Evolutionary conservation across 192 early-diverging fungal genomes (phyloP).

Genomic region (Allomyces macrogynus): DNA sequence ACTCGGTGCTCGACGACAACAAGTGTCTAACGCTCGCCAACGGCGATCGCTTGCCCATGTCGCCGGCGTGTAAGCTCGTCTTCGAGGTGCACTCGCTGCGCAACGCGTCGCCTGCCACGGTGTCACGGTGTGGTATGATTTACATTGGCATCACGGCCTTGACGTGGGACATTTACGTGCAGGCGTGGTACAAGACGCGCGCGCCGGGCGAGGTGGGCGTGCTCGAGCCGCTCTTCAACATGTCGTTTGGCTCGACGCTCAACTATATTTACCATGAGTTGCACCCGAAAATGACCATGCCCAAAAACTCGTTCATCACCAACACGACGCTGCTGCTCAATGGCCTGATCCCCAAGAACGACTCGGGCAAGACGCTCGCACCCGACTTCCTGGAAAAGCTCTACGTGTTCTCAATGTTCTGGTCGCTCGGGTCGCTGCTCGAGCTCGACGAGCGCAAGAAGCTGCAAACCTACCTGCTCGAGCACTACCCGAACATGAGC

Average conservation of each 20-base stretch:
- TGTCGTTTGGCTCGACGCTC: slow-evolving; percentile 18
- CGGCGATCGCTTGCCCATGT: slow-evolving; percentile 87
- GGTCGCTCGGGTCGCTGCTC: slow-evolving; percentile 77
- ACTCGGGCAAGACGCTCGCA: slow-evolving; percentile 33
- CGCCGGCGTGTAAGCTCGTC: slow-evolving; percentile 91
- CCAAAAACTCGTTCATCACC: slow-evolving; percentile 49
- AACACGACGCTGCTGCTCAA: slow-evolving; percentile 45
- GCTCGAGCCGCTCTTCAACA: slow-evolving; percentile 31
- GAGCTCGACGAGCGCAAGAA: slow-evolving; percentile 66
- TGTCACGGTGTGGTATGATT: slow-evolving; percentile 99
- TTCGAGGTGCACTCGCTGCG: slow-evolving; percentile 98
- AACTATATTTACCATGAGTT: slow-evolving; percentile 34
- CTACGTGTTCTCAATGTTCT: slow-evolving; percentile 57
- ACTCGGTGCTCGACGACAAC: slow-evolving; percentile 95
- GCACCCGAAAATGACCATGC: slow-evolving; percentile 47
- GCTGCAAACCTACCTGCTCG: slow-evolving; percentile 71
- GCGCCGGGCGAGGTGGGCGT: slow-evolving; percentile 54
- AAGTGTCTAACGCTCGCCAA: slow-evolving; percentile 89
- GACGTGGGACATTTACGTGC: slow-evolving; percentile 49
- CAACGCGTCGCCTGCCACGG: slow-evolving; percentile 93
- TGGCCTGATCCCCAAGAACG: slow-evolving; percentile 49
- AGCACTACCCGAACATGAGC: slow-evolving; percentile 81
- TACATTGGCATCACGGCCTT: slow-evolving; percentile 93
- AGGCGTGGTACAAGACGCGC: slow-evolving; percentile 63
- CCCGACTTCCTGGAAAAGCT: slow-evolving; percentile 96